Evolutionary conservation across 495 filamentous ascomycete genomes (phyloP).

Genomic region (Geoglossum glabrum): DNA sequence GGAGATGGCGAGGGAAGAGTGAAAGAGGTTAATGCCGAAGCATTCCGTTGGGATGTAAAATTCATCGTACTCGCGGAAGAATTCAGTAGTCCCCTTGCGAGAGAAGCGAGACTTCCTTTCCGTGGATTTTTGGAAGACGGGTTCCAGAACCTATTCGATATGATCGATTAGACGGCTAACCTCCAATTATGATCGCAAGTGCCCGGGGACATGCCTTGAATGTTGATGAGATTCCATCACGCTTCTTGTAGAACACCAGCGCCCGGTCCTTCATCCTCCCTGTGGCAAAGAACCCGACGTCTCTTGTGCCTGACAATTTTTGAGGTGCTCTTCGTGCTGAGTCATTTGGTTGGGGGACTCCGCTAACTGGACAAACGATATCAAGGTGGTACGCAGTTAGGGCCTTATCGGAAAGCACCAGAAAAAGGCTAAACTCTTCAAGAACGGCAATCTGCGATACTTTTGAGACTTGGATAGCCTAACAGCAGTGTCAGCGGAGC

Average conservation of each 20-base stretch:
- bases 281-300: conserved; percentile 89
- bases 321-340: conserved; percentile 60
- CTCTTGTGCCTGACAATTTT: conserved; percentile 66
- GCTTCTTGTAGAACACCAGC: conserved; percentile 90
- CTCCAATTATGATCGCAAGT: conserved; percentile 4
- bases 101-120: conserved; percentile 57
- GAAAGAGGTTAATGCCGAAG: conserved; percentile 88
- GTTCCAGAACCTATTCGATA: conserved; percentile 50
- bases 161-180: background rate
- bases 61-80: conserved; percentile 94
- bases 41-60: conserved; percentile 98
- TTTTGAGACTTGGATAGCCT: conserved; percentile 50
- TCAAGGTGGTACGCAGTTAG: conserved; percentile 91
- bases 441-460: conserved; percentile 90
- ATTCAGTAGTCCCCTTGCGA: conserved; percentile 62
- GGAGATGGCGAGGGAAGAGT: conserved; percentile 73
- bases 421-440: conserved; percentile 82
- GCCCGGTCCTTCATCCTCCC: conserved; percentile 92
- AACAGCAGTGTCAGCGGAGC: background rate
- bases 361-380: conserved; percentile 56
- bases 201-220: conserved; percentile 42
- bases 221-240: conserved; percentile 71
- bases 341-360: conserved; percentile 39
- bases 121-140: conserved; percentile 71
- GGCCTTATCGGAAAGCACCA: conserved; percentile 77